These are phyloP conservation scores for Mixia osmundae DNA, from an alignment of 1,284 basidiomycete genomes.

Conservation along the genomic window DNA sequence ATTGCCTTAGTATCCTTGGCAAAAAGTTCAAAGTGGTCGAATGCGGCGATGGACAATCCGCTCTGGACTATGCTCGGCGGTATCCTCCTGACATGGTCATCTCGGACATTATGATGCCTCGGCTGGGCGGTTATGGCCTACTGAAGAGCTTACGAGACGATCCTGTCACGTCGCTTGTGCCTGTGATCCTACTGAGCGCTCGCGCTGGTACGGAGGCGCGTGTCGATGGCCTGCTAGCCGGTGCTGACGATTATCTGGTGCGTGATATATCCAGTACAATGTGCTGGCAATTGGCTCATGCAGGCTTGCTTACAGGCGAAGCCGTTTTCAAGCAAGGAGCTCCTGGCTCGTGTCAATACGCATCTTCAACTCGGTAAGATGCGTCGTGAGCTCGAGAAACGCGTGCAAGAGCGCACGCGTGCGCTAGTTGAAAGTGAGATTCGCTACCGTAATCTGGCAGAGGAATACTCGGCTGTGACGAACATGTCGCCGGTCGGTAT, in stretches of 20 bases:
- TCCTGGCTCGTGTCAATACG: constrained; percentile 15
- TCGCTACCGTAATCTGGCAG: constrained; percentile 5
- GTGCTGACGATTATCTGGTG: constrained; percentile 16
- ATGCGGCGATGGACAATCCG: constrained; percentile 13
- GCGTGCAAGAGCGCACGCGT: constrained; percentile 16
- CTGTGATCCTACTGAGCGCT: constrained; percentile 18
- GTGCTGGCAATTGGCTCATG: constrained; percentile 4
- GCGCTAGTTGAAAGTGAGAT: constrained; percentile 15
- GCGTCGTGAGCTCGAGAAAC: constrained; percentile 15
- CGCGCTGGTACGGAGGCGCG: constrained; percentile 17
- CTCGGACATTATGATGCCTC: constrained; percentile 17
- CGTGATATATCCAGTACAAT: not conserved
- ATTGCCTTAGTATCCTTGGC: constrained; percentile 14
- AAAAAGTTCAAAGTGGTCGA: constrained; percentile 15
- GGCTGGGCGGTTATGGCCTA: not conserved
- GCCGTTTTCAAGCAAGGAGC: constrained; percentile 18
- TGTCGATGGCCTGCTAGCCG: constrained; percentile 16
- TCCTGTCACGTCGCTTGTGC: constrained; percentile 6
- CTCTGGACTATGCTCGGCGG: constrained; percentile 11
- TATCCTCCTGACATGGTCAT: constrained; percentile 13
- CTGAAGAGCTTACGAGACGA: not conserved
- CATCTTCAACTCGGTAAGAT: constrained; percentile 18
- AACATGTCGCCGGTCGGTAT: constrained; percentile 4
- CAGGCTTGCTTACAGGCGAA: too few relatives aligned
- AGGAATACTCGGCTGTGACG: constrained; percentile 2